Evolutionary conservation across 352 stramenopile species (phyloP).

Genomic region (Nothophytophthora sp.): DNA sequence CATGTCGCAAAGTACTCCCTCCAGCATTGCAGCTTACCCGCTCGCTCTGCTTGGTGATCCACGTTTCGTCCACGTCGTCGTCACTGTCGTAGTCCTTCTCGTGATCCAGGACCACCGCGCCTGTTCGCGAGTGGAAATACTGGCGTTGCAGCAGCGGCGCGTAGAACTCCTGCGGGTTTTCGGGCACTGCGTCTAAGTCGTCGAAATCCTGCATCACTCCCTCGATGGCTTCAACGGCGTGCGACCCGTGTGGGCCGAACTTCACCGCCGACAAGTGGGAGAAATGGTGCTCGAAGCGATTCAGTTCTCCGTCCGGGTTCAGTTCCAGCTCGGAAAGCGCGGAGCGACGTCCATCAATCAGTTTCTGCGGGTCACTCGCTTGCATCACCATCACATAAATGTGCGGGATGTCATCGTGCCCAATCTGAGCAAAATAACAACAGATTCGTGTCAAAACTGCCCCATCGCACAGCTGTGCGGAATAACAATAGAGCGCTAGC

Average conservation of each 20-base stretch:
- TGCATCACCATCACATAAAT: slow-evolving; percentile 79
- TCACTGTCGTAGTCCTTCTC: slow-evolving; percentile 89
- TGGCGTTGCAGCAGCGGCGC: slow-evolving; percentile 75
- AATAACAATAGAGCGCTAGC: slow-evolving; percentile 1
- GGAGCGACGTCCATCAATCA: slow-evolving; percentile 18
- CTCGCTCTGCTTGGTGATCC: slow-evolving; percentile 88
- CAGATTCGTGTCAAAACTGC: too few relatives aligned
- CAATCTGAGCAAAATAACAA: slow-evolving; percentile 34
- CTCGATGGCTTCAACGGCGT: slow-evolving; percentile 45
- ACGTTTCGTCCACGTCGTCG: slow-evolving; percentile 88
- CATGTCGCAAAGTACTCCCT: background rate
- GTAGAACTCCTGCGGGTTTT: slow-evolving; percentile 72
- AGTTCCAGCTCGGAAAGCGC: slow-evolving; percentile 60
- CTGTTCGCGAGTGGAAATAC: slow-evolving; percentile 89
- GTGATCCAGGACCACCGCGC: slow-evolving; percentile 77
- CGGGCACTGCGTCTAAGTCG: slow-evolving; percentile 57
- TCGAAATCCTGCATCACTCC: slow-evolving; percentile 75
- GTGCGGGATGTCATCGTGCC: slow-evolving; percentile 78
- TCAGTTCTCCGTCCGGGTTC: slow-evolving; percentile 43
- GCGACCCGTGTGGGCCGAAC: slow-evolving; percentile 24
- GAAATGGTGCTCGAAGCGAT: slow-evolving; percentile 70
- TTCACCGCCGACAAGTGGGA: slow-evolving; percentile 62
- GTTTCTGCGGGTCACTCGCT: slow-evolving; percentile 21
- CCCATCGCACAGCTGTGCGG: background rate
- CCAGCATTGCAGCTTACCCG: slow-evolving; percentile 31